Evolutionary conservation across 495 filamentous ascomycete species (phyloP).

Genomic region (Annulohypoxylon moriforme): DNA sequence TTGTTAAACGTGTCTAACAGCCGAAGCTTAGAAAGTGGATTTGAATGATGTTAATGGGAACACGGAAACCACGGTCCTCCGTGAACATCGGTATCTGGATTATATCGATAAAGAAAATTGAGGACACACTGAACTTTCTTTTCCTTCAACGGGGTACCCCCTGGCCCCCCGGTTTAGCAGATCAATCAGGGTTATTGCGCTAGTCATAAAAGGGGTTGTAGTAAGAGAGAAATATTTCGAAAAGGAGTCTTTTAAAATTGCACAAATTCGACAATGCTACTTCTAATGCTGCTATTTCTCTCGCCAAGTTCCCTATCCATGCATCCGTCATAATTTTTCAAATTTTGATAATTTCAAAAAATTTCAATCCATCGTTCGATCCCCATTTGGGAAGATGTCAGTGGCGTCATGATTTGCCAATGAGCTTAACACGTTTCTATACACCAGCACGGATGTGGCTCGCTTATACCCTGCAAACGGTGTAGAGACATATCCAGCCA

Average conservation of each 20-base stretch:
- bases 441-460: neutral
- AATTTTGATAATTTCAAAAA: constrained; percentile 41
- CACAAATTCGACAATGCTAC: constrained; percentile 16
- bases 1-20: neutral
- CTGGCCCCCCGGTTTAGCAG: neutral
- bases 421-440: constrained; percentile 13
- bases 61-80: constrained; percentile 2
- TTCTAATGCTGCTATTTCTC: neutral
- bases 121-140: constrained; percentile 18
- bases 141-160: neutral
- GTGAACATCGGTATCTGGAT: constrained; percentile 6
- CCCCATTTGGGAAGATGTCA: constrained; percentile 17
- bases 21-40: neutral
- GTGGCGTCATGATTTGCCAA: constrained; percentile 40
- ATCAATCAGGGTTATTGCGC: constrained; percentile 4
- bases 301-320: constrained; percentile 15
- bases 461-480: neutral
- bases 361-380: constrained; percentile 35
- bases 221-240: constrained; percentile 21
- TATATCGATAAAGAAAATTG: constrained; percentile 38
- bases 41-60: constrained; percentile 9
- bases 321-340: constrained; percentile 4
- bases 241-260: constrained; percentile 32
- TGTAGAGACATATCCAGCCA: neutral
- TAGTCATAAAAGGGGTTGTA: constrained; percentile 30